Conservation (phyloP, 139 green algal species). For the Yamagishiella unicocca region DNA sequence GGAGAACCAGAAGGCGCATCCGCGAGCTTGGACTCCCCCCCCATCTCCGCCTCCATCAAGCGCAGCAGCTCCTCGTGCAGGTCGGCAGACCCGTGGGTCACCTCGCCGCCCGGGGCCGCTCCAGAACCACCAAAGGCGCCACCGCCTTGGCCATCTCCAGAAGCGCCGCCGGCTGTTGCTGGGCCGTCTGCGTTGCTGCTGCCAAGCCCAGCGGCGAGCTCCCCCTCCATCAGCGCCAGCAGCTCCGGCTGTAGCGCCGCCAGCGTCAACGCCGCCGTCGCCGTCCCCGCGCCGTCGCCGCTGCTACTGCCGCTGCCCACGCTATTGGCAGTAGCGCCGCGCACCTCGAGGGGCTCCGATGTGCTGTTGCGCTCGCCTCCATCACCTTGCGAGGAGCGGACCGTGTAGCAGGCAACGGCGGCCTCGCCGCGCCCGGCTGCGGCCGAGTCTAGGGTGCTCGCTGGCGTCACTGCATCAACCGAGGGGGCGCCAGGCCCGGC, state of each 20-base stretch:
- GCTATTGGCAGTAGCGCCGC: no score
- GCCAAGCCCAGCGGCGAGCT: background rate
- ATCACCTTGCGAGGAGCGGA: background rate
- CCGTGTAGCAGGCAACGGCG: background rate
- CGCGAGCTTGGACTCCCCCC: no score
- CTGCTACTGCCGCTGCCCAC: background rate
- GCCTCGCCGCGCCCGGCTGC: background rate
- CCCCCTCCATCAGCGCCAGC: background rate
- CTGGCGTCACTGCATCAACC: background rate
- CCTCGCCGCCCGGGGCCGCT: background rate
- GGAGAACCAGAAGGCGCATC: no score
- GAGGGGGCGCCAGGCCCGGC: background rate
- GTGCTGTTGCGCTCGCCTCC: background rate
- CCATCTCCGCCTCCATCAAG: background rate
- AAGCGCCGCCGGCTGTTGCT: background rate
- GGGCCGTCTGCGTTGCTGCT: background rate
- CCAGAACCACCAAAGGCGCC: background rate
- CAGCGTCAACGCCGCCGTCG: background rate
- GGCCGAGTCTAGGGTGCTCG: background rate
- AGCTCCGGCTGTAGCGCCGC: background rate
- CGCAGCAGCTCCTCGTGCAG: background rate
- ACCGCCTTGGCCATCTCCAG: background rate
- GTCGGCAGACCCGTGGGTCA: background rate
- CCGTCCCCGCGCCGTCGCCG: background rate
- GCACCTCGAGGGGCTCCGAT: no score